Evolutionary conservation across 148 eudicot species (phyloP).

Genomic region (Amaranthus cruentus): DNA sequence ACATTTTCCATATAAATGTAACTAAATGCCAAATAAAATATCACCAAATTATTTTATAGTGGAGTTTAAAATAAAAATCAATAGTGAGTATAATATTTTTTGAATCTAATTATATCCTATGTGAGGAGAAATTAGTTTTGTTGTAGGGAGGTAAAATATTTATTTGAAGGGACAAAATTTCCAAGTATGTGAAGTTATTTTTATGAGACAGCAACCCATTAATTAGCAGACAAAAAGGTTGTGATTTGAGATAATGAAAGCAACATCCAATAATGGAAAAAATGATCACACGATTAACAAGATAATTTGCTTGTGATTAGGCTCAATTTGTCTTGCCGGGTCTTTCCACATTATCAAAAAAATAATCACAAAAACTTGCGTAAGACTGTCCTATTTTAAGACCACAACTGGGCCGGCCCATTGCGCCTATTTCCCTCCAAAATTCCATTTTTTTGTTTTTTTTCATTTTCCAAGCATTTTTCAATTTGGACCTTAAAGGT

Average conservation of each 20-base stretch:
- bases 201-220: neutral
- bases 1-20: too few relatives aligned
- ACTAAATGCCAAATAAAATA: too few relatives aligned
- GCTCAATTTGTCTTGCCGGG: neutral
- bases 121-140: neutral
- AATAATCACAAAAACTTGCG: too few relatives aligned
- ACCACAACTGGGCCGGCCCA: neutral
- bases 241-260: constrained; percentile 11
- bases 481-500: too few relatives aligned
- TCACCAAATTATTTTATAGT: too few relatives aligned
- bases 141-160: constrained; percentile 1
- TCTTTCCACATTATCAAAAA: neutral
- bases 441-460: too few relatives aligned
- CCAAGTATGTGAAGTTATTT: constrained; percentile 1
- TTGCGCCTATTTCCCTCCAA: too few relatives aligned
- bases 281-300: constrained; percentile 7
- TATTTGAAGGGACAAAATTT: constrained; percentile 8
- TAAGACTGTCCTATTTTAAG: too few relatives aligned
- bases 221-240: neutral
- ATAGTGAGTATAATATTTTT: too few relatives aligned
- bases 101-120: neutral
- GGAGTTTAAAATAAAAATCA: too few relatives aligned
- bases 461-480: too few relatives aligned
- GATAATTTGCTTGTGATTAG: constrained; percentile 6
- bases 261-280: constrained; percentile 19